Percentiles rank a stretch among this genome's conserved stretches.
Evolutionary conservation across 1,284 basidiomycete species (phyloP).

Genomic region (Rhodotorula sp.): DNA sequence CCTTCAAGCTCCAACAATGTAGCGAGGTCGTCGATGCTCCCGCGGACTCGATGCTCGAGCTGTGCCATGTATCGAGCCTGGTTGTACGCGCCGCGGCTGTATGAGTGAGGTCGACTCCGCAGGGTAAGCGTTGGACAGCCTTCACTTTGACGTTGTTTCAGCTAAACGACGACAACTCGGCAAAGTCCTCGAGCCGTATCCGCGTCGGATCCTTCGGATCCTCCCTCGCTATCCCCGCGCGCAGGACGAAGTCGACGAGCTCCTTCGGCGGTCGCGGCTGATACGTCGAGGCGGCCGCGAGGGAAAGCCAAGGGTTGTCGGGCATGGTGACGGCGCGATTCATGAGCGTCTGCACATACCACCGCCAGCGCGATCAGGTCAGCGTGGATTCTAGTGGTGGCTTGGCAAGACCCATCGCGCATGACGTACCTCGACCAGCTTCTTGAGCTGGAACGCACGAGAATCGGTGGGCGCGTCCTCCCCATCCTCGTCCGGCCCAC

Average conservation of each 20-base stretch:
- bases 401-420: neutral
- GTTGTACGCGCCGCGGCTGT: too few species aligned
- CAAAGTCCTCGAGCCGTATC: neutral
- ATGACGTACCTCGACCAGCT: conserved; percentile 5
- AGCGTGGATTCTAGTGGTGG: too few species aligned
- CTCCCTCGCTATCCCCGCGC: neutral
- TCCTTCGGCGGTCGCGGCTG: neutral
- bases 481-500: too few species aligned
- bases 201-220: neutral
- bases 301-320: neutral
- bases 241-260: neutral
- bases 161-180: neutral
- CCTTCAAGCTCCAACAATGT: too few species aligned
- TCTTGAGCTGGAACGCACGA: conserved; percentile 5
- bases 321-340: neutral
- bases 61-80: too few species aligned
- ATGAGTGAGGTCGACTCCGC: too few species aligned
- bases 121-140: too few species aligned
- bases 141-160: too few species aligned
- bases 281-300: neutral
- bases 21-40: too few species aligned
- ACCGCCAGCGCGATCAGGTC: neutral
- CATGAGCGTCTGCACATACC: neutral
- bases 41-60: too few species aligned
- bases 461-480: neutral